These are phyloP conservation scores for Plenodomus tracheiphilus DNA, from an alignment of 2,329 filamentous ascomycete genomes.

Conservation along the genomic window DNA sequence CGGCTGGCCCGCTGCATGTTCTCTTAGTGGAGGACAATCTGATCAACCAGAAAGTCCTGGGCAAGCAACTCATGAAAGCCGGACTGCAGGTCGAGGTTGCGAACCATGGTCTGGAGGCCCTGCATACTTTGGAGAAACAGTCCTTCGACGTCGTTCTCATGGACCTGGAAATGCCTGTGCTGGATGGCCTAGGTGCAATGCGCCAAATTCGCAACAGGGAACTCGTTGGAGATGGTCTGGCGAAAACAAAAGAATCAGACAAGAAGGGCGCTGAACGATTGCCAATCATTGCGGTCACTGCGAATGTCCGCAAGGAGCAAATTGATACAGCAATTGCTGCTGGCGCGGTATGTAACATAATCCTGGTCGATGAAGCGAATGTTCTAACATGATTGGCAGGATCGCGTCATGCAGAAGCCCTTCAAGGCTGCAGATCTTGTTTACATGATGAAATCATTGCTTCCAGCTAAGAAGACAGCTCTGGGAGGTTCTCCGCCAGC, in stretches of 20 bases:
- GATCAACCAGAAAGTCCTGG: conserved; percentile 44
- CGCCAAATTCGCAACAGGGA: conserved; percentile 54
- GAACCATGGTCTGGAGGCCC: conserved; percentile 44
- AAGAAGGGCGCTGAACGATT: conserved; percentile 23
- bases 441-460: conserved; percentile 39
- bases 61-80: conserved; percentile 42
- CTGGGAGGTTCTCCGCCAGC: neutral
- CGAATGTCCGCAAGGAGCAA: conserved; percentile 43
- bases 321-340: conserved; percentile 39
- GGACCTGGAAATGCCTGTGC: conserved; percentile 62
- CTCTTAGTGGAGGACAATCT: conserved; percentile 46
- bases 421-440: conserved; percentile 42
- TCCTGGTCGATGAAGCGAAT: neutral
- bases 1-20: conserved; percentile 23
- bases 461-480: conserved; percentile 10
- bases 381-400: conserved; percentile 15
- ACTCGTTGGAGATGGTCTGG: conserved; percentile 27
- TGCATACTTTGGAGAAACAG: conserved; percentile 33
- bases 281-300: conserved; percentile 45
- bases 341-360: conserved; percentile 31
- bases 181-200: conserved; percentile 51
- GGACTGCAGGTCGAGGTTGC: conserved; percentile 36
- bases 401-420: conserved; percentile 43
- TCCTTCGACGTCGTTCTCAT: conserved; percentile 44
- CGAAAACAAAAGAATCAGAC: conserved; percentile 13